Base-by-base conservation (phyloP, 352 stramenopile genomes). In the Pythium guiyangense region DNA sequence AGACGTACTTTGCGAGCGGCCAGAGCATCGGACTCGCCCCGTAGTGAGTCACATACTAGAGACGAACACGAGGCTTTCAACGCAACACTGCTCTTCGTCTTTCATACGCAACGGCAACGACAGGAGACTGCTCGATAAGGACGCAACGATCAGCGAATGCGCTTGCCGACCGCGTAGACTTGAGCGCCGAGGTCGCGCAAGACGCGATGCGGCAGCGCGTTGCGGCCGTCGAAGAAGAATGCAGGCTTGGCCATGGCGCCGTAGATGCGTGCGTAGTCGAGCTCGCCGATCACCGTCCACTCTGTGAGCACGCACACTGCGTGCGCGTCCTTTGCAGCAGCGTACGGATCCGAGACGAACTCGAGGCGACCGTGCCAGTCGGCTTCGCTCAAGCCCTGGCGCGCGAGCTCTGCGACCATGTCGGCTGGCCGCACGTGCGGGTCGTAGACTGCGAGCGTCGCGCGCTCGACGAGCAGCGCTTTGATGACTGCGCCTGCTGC, bases 141-240 rank as follows among this genome's bases (percentile, higher is more conserved):
- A 10, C 31, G 11, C 3, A 49, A 14, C 29, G 9, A 22, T 51
- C 26, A 60, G 35, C 18, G 45, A 11, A 60, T 53, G 15, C 39
- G 34, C 25, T 60, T 60, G 4, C 97, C 97, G 76, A 99, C 98
- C 31, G 94, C 95, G 77, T 99, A 96, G 20, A 99, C 96, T 73
- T 99, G 96, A 73, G 99, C 99, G 49, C 98, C 98, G 62, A 99
- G 96, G 15, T 96, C 70, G 42, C 91, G 79, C 56, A 99, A 86
- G 58, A 81, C 81, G 14, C 90, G 77, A 74, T 98, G 94, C 49
- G 98, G 92, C 40, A 99, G 72, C 57, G 99, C 89, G 70, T 99
- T 98, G 50, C 98, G 90, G 34, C 97, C 97, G 78, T 99, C 97
- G 66, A 99, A 99, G 54, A 99, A 76, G 80, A 99, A 99, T 25